A percentile compares a stretch with the other conserved stretches of the same genome.
Evolutionary conservation across 306 rosid genomes (phyloP).

Genomic region (Carpinus viminea): DNA sequence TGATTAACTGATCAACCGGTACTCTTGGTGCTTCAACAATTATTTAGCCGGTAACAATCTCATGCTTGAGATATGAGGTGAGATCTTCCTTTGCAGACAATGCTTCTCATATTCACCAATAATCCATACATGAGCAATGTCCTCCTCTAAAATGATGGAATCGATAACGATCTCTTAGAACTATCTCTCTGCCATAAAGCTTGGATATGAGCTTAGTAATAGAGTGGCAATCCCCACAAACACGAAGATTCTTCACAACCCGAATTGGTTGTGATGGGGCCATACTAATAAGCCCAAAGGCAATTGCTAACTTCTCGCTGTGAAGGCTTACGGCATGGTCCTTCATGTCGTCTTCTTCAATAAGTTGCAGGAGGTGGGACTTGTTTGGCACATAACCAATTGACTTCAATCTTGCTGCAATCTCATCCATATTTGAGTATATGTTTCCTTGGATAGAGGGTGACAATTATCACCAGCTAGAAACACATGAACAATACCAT

Average conservation of each 20-base stretch:
- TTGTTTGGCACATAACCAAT: slow-evolving; percentile 53
- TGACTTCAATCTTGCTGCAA: slow-evolving; percentile 45
- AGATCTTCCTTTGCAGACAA: not conserved
- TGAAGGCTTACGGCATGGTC: slow-evolving; percentile 58
- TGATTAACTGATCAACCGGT: not conserved
- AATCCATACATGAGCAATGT: slow-evolving; percentile 59
- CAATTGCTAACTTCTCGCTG: slow-evolving; percentile 63
- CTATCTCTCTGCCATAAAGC: slow-evolving; percentile 48
- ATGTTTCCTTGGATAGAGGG: slow-evolving; percentile 44
- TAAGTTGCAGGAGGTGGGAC: slow-evolving; percentile 50
- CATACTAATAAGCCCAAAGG: slow-evolving; percentile 56
- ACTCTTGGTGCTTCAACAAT: not conserved
- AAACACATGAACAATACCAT: slow-evolving; percentile 51
- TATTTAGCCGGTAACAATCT: not conserved
- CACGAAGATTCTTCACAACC: slow-evolving; percentile 66
- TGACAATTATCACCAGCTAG: slow-evolving; percentile 57
- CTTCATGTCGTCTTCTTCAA: slow-evolving; percentile 58
- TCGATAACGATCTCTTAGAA: slow-evolving; percentile 61
- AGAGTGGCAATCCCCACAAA: slow-evolving; percentile 61
- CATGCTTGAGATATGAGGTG: not conserved
- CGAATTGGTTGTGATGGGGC: slow-evolving; percentile 54
- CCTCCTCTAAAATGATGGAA: slow-evolving; percentile 64
- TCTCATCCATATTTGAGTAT: slow-evolving; percentile 58
- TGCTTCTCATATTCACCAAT: slow-evolving; percentile 42
- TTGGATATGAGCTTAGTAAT: slow-evolving; percentile 61